A percentile compares a stretch with the other conserved stretches of the same genome.
phyloP scores from a whole-genome alignment of 2,329 filamentous ascomycete species.

The Colletotrichum musae region DNA sequence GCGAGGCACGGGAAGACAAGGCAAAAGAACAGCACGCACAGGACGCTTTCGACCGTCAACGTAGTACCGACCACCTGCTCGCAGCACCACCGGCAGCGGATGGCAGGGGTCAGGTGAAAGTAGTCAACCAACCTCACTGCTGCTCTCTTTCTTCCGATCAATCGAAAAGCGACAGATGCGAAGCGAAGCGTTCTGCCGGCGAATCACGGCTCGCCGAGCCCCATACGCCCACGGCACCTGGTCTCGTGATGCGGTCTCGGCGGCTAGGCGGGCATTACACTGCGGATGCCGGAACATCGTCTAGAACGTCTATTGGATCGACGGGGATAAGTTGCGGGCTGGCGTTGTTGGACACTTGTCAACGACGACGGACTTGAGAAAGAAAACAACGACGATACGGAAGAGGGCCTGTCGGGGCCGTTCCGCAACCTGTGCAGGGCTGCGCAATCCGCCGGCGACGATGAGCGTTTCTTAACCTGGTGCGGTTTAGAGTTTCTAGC shows the following conservation, averaged over 20 bases:
- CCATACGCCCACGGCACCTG: conserved; percentile 22
- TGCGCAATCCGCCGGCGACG: conserved; percentile 4
- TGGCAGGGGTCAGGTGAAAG: neutral
- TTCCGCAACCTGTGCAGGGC: conserved; percentile 1
- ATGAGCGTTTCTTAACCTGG: conserved; percentile 7
- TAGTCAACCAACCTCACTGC: too few species aligned
- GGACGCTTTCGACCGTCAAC: neutral
- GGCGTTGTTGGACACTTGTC: neutral
- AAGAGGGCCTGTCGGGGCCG: conserved; percentile 1
- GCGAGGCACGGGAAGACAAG: conserved; percentile 3
- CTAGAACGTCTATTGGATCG: conserved; percentile 2
- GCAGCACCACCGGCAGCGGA: conserved; percentile 13
- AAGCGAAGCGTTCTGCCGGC: neutral
- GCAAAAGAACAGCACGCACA: too few species aligned
- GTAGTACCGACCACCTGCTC: conserved; percentile 3
- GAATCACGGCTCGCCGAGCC: conserved; percentile 12
- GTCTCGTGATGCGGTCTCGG: conserved; percentile 34
- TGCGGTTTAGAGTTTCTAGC: conserved; percentile 33
- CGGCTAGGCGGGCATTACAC: conserved; percentile 31
- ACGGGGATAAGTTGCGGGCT: conserved; percentile 9
- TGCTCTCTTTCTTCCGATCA: neutral
- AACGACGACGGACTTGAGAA: neutral
- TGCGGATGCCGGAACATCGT: neutral
- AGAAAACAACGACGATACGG: neutral
- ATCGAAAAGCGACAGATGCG: conserved; percentile 17